Percentiles rank a stretch among this genome's conserved stretches.
These are phyloP conservation scores for Scheffersomyces ergatensis DNA, from an alignment of 805 yeast genomes.

Conservation along the genomic window DNA sequence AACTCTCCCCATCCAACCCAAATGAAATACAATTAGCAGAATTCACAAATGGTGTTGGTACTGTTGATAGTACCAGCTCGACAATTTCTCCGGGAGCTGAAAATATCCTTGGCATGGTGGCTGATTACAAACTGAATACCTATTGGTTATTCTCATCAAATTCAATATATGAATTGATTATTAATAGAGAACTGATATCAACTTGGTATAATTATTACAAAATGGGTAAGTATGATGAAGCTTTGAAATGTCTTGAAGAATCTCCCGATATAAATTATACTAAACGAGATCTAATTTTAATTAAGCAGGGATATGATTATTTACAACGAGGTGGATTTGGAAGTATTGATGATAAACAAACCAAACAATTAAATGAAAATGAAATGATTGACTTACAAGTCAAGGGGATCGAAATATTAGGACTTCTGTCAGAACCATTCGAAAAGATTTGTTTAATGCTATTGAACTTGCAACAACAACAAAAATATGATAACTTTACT, in stretches of 20 bases:
- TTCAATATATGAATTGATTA: constrained; percentile 67
- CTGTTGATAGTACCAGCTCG: constrained; percentile 4
- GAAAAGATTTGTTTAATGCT: constrained; percentile 64
- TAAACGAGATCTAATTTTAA: constrained; percentile 28
- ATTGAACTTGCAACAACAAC: constrained; percentile 12
- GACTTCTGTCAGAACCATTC: constrained; percentile 61
- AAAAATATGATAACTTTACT: constrained; percentile 1
- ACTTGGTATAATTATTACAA: constrained; percentile 61
- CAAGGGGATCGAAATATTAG: constrained; percentile 45
- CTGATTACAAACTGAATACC: constrained; percentile 42
- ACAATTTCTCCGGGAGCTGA: too few species aligned
- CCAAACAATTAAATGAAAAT: constrained; percentile 2
- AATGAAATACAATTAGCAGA: constrained; percentile 6
- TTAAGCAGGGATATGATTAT: constrained; percentile 37
- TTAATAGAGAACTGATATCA: constrained; percentile 66
- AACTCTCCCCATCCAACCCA: constrained; percentile 17
- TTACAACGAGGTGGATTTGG: constrained; percentile 35
- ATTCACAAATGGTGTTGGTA: not conserved
- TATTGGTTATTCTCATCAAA: constrained; percentile 71
- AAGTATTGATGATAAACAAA: constrained; percentile 12
- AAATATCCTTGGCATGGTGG: constrained; percentile 23
- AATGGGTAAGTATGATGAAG: constrained; percentile 58
- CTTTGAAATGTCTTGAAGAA: constrained; percentile 42
- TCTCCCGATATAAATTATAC: constrained; percentile 10
- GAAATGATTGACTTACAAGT: constrained; percentile 31